A percentile compares a stretch with the other conserved stretches of the same genome.
Conservation (phyloP, 2,329 filamentous ascomycete species). For the Rugonectria rugulosa region DNA sequence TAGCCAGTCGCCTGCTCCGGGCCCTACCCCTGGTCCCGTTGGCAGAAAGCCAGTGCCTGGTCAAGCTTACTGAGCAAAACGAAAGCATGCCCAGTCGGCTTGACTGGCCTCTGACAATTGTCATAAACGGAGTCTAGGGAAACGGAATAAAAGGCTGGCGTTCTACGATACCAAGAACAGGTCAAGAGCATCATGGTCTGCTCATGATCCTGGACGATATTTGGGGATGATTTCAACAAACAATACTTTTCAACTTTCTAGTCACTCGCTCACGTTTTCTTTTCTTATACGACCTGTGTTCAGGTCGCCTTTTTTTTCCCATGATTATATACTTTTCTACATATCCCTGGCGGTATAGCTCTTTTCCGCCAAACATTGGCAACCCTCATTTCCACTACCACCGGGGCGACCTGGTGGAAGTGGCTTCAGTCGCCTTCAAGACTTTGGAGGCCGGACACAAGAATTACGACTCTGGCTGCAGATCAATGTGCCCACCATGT, state of each 20-base stretch:
- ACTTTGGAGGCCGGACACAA: constrained; percentile 22
- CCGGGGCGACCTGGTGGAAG: constrained; percentile 23
- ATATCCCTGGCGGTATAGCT: constrained; percentile 29
- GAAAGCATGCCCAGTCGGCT: constrained; percentile 9
- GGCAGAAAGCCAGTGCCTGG: constrained; percentile 65
- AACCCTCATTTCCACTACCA: constrained; percentile 22
- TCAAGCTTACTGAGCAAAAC: constrained; percentile 54
- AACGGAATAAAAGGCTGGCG: constrained; percentile 41
- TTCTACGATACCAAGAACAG: constrained; percentile 38
- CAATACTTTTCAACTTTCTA: constrained; percentile 31
- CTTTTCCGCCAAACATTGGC: constrained; percentile 24
- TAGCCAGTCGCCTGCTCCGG: constrained; percentile 41
- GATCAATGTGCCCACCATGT: constrained; percentile 8
- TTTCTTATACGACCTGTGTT: constrained; percentile 24
- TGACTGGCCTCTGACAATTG: constrained; percentile 26
- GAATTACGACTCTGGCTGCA: constrained; percentile 26
- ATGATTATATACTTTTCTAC: constrained; percentile 36
- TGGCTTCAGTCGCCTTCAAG: constrained; percentile 12
- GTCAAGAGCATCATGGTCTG: constrained; percentile 33
- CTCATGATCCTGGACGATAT: constrained; percentile 33
- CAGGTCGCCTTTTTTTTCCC: constrained; percentile 24
- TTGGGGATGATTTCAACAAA: constrained; percentile 33
- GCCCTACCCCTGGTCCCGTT: constrained; percentile 51
- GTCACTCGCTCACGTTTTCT: constrained; percentile 34
- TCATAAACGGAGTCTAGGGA: constrained; percentile 29